These are phyloP conservation scores for Boletellus ananas DNA, from an alignment of 768 basidiomycete species.

Conservation along the genomic window DNA sequence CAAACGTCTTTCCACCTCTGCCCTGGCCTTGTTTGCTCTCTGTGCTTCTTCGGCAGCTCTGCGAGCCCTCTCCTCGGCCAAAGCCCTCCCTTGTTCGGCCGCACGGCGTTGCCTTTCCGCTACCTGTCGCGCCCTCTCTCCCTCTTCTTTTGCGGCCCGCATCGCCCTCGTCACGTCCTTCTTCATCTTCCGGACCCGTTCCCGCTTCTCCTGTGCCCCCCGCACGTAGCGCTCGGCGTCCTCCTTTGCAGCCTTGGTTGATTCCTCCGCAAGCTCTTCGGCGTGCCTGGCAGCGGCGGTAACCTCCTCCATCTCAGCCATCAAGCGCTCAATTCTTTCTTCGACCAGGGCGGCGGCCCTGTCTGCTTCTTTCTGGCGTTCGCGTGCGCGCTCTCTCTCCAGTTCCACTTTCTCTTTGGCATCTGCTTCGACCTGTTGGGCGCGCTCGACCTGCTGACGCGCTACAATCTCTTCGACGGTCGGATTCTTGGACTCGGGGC, in stretches of 20 bases:
- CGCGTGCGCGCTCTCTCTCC: slow-evolving; percentile 7
- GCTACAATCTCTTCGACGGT: slow-evolving; percentile 11
- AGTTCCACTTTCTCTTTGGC: slow-evolving; percentile 4
- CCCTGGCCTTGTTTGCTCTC: slow-evolving; percentile 15
- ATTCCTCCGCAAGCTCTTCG: slow-evolving; percentile 6
- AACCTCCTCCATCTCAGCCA: slow-evolving; percentile 12
- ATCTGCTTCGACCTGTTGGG: slow-evolving; percentile 1
- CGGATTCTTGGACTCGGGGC: slow-evolving; percentile 8
- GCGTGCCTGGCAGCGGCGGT: not conserved
- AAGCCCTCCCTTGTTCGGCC: slow-evolving; percentile 13
- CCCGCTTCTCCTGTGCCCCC: slow-evolving; percentile 13
- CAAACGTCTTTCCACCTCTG: slow-evolving; percentile 11
- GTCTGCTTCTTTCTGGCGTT: slow-evolving; percentile 12
- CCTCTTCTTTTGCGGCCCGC: slow-evolving; percentile 9
- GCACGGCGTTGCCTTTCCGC: slow-evolving; percentile 18
- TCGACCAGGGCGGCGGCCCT: not conserved
- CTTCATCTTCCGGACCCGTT: slow-evolving; percentile 5
- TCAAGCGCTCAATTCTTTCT: slow-evolving; percentile 8
- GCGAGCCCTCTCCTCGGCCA: slow-evolving; percentile 12
- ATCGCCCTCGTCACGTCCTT: slow-evolving; percentile 17
- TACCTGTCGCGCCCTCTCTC: slow-evolving; percentile 4
- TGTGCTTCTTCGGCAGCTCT: slow-evolving; percentile 15
- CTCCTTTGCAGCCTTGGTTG: slow-evolving; percentile 12
- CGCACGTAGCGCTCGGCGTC: slow-evolving; percentile 10
- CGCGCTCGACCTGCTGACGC: slow-evolving; percentile 9